Evolutionary conservation across 176 grass and related monocot species (phyloP), one percentile per base, ranked within the genome.

Genomic region (Oryza coarctata): DNA sequence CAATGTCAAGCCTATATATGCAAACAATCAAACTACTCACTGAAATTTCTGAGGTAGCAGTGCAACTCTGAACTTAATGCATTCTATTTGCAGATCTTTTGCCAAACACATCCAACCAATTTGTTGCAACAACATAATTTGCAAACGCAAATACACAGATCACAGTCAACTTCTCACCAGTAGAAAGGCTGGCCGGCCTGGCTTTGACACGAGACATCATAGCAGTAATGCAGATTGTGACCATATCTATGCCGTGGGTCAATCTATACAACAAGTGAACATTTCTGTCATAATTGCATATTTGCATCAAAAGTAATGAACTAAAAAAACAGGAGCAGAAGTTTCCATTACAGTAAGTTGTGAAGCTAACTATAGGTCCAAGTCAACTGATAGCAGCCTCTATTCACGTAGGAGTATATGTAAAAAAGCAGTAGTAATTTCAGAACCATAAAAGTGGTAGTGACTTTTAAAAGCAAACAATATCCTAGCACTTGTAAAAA

Each of bases 151-250:
- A 23, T 5, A 7, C 38, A 12, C 43, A 60, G 8, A 65, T 57
- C 12, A 0, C 11, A 64, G 47, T 49, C 18, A 70, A 71, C 33
- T 78, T 77, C 76, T 90, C 80, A 96, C 93, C 97, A 99, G 77
- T 99, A 96, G 88, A 99, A 99, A 15, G 97, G 97, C 72, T 99
- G 85, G 39, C 93, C 91, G 31, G 85, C 93, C 71, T 94, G 71
- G 77, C 91, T 94, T 90, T 89, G 38, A 71, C 72, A 82, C 97
- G 93, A 99, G 10, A 33, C 83, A 38, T 92, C 87, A 58, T 94
- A 95, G 87, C 96, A 99, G 73, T 83, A 80, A 22, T 99, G 91
- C 63, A 99, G 85, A 65, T 99, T 99, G 83, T 99, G 97, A 7
- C 97, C 97, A 66, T 96, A 99, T 12, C 93, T 86, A 73, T 99